A percentile compares a stretch with the other conserved stretches of the same genome.
phyloP scores from a whole-genome alignment of 2,329 filamentous ascomycete species.

The Fusarium penzigii region DNA sequence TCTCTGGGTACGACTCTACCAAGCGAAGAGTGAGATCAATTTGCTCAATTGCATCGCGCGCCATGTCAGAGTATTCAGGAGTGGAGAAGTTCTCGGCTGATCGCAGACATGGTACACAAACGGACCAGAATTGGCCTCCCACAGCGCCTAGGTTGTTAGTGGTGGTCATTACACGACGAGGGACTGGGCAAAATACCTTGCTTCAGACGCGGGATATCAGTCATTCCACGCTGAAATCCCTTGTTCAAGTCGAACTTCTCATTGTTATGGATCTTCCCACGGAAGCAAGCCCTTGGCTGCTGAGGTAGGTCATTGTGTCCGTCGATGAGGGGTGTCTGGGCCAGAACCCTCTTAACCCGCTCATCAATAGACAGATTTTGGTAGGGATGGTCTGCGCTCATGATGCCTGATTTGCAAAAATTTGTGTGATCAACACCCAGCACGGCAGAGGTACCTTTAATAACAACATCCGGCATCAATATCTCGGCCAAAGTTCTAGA shows the following conservation, averaged over 20 bases:
- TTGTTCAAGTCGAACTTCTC: conserved; percentile 34
- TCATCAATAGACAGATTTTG: conserved; percentile 22
- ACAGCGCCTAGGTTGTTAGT: conserved; percentile 17
- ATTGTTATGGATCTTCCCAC: conserved; percentile 35
- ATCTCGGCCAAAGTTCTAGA: no score
- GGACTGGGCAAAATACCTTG: conserved; percentile 10
- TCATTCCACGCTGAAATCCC: conserved; percentile 35
- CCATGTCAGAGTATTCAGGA: conserved; percentile 24
- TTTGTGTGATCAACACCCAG: no score
- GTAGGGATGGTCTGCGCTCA: conserved; percentile 2
- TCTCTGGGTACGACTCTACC: conserved; percentile 25
- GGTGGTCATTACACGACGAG: no score
- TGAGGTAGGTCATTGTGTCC: conserved; percentile 39
- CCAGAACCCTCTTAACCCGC: conserved; percentile 30
- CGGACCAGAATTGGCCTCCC: conserved; percentile 34
- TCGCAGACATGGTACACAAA: conserved; percentile 30
- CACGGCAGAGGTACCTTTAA: no score
- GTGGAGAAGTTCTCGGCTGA: conserved; percentile 29
- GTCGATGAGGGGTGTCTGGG: conserved; percentile 34
- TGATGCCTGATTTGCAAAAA: no score
- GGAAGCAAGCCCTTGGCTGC: conserved; percentile 26
- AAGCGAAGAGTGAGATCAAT: conserved; percentile 26
- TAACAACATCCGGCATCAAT: no score
- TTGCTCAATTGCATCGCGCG: conserved; percentile 12
- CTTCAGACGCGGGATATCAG: conserved; percentile 29